Evolutionary conservation across 1,139 yeast genomes (phyloP).

Genomic region (Lodderomyces parapsilosis): DNA sequence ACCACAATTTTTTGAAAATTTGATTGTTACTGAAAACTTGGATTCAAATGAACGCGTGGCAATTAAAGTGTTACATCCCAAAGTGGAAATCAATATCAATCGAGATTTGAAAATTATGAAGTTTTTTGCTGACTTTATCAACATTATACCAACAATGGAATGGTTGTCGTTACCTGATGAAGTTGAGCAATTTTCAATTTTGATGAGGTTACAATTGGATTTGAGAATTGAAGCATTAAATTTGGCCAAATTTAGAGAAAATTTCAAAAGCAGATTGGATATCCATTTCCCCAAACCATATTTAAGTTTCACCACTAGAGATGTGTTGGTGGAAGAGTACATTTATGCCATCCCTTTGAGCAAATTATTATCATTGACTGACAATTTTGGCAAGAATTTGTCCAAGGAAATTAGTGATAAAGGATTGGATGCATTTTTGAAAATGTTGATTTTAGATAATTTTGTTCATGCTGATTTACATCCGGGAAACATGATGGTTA

Average conservation of each 20-base stretch:
- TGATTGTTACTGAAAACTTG: slow-evolving; percentile 40
- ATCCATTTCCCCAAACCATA: slow-evolving; percentile 83
- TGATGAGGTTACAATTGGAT: slow-evolving; percentile 89
- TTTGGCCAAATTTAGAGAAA: slow-evolving; percentile 62
- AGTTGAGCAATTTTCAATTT: slow-evolving; percentile 78
- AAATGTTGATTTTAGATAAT: slow-evolving; percentile 89
- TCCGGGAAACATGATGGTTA: slow-evolving; percentile 90
- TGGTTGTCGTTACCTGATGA: slow-evolving; percentile 96
- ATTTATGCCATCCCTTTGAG: slow-evolving; percentile 83
- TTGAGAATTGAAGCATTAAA: slow-evolving; percentile 86
- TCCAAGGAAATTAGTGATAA: slow-evolving; percentile 81
- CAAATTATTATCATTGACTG: slow-evolving; percentile 47
- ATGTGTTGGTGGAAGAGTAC: slow-evolving; percentile 83
- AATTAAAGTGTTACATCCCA: slow-evolving; percentile 89
- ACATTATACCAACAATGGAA: slow-evolving; percentile 88
- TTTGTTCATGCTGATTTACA: slow-evolving; percentile 95
- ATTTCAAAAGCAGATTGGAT: slow-evolving; percentile 58
- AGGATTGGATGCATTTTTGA: slow-evolving; percentile 85
- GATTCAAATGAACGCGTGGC: slow-evolving; percentile 67
- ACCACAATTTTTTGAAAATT: slow-evolving; percentile 28
- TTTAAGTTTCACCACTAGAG: slow-evolving; percentile 61
- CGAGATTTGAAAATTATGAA: slow-evolving; percentile 84
- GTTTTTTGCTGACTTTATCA: slow-evolving; percentile 69
- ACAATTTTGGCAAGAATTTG: slow-evolving; percentile 50
- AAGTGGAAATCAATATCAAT: slow-evolving; percentile 66